phyloP scores from a whole-genome alignment of 495 filamentous ascomycete genomes.

The Talaromyces liani region DNA sequence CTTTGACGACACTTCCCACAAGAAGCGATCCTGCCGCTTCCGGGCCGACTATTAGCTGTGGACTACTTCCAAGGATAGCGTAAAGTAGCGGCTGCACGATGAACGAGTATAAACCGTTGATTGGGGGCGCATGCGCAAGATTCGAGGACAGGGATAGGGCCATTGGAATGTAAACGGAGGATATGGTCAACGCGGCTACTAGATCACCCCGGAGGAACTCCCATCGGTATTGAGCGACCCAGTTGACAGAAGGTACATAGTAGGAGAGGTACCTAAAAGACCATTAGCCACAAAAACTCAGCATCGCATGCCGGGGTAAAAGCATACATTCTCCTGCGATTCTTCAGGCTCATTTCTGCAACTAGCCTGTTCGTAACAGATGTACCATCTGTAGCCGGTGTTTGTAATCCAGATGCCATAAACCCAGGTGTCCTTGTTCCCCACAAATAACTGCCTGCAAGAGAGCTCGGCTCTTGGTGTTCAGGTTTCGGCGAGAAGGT shows the following conservation, averaged over 20 bases:
- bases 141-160: conserved; percentile 89
- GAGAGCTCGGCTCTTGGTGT: conserved; percentile 1
- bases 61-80: conserved; percentile 82
- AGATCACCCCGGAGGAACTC: conserved; percentile 80
- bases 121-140: conserved; percentile 84
- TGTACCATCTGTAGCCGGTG: conserved; percentile 1
- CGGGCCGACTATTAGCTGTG: conserved; percentile 89
- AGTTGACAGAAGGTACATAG: conserved; percentile 85
- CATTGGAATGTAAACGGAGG: conserved; percentile 98
- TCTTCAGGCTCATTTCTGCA: conserved; percentile 50
- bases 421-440: conserved; percentile 3
- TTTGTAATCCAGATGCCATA: conserved; percentile 2
- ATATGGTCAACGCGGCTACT: conserved; percentile 78
- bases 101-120: conserved; percentile 94
- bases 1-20: conserved; percentile 76
- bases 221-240: conserved; percentile 79
- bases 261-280: conserved; percentile 75
- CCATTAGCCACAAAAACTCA: conserved; percentile 13
- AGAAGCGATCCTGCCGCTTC: conserved; percentile 91
- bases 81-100: conserved; percentile 88
- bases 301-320: conserved; percentile 1
- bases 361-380: conserved; percentile 49
- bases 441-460: not conserved
- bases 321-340: conserved; percentile 50
- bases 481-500: conserved; percentile 57